A percentile compares a stretch with the other conserved stretches of the same genome.
These are phyloP conservation scores for Mycena metata DNA, from an alignment of 768 basidiomycete genomes.

Conservation along the genomic window DNA sequence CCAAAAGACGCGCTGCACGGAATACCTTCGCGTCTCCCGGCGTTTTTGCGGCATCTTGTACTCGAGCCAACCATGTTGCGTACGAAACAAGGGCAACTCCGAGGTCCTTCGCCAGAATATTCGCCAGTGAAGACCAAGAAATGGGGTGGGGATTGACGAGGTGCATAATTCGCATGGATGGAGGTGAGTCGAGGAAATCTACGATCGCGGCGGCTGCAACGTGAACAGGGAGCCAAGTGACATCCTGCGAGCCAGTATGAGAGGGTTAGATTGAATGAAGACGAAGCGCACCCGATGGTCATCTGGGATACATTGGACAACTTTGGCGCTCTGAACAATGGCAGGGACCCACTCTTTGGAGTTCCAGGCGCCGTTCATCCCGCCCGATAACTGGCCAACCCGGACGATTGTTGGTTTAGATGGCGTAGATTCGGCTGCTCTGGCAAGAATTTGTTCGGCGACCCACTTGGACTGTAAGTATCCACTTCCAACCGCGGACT, in stretches of 20 bases:
- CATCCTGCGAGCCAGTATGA: slow-evolving; percentile 22
- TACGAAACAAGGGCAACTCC: slow-evolving; percentile 36
- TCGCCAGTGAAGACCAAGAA: slow-evolving; percentile 25
- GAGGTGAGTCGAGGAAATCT: slow-evolving; percentile 38
- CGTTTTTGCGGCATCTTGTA: background rate
- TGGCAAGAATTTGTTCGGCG: slow-evolving; percentile 38
- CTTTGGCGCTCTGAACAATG: slow-evolving; percentile 42
- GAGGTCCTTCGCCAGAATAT: slow-evolving; percentile 20
- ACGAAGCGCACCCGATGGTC: slow-evolving; percentile 29
- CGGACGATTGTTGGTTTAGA: slow-evolving; percentile 44
- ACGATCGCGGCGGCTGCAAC: slow-evolving; percentile 42
- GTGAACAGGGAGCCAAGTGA: slow-evolving; percentile 46
- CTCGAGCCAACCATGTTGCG: slow-evolving; percentile 31
- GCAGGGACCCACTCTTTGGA: slow-evolving; percentile 53
- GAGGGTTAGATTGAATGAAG: background rate
- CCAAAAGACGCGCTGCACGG: background rate
- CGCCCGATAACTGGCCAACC: slow-evolving; percentile 53
- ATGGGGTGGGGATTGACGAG: slow-evolving; percentile 32
- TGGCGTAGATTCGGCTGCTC: slow-evolving; percentile 32
- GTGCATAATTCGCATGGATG: slow-evolving; percentile 14
- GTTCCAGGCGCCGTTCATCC: slow-evolving; percentile 50
- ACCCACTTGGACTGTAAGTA: slow-evolving; percentile 51
- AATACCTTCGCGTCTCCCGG: background rate
- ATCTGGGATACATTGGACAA: slow-evolving; percentile 38
- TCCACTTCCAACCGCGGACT: slow-evolving; percentile 41